A percentile compares a stretch with the other conserved stretches of the same genome.
Conservation (phyloP, 129 eudicot species). For the Gnaphalium uliginosum region DNA sequence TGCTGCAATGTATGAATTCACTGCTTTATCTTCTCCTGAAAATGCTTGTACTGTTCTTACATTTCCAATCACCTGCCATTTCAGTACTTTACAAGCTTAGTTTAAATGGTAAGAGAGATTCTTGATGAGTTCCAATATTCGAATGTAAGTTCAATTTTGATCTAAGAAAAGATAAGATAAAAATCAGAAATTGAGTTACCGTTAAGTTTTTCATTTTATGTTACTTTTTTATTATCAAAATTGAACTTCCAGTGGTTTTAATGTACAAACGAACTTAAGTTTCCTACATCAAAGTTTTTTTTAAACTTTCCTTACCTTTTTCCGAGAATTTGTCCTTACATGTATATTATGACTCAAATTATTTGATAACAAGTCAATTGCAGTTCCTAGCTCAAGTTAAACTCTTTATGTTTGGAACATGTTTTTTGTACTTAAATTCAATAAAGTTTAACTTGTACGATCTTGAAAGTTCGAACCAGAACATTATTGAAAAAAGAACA, state of each 20-base stretch:
- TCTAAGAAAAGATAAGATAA: background rate
- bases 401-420: background rate
- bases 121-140: background rate
- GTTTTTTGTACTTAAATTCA: background rate
- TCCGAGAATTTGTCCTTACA: background rate
- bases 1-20: slow-evolving; percentile 65
- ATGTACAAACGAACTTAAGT: background rate
- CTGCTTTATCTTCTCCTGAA: slow-evolving; percentile 93
- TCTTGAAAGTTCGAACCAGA: background rate
- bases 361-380: background rate
- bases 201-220: background rate
- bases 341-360: background rate
- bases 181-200: too few relatives aligned
- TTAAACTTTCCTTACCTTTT: background rate
- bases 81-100: background rate
- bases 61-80: slow-evolving; percentile 78
- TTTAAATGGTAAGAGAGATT: background rate
- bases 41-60: slow-evolving; percentile 99
- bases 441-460: background rate
- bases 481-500: too few relatives aligned
- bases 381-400: background rate
- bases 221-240: too few relatives aligned
- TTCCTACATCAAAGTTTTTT: background rate
- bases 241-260: background rate
- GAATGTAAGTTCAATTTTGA: background rate